Conservation (phyloP, 148 eudicot species). For the Talinum fruticosum region DNA sequence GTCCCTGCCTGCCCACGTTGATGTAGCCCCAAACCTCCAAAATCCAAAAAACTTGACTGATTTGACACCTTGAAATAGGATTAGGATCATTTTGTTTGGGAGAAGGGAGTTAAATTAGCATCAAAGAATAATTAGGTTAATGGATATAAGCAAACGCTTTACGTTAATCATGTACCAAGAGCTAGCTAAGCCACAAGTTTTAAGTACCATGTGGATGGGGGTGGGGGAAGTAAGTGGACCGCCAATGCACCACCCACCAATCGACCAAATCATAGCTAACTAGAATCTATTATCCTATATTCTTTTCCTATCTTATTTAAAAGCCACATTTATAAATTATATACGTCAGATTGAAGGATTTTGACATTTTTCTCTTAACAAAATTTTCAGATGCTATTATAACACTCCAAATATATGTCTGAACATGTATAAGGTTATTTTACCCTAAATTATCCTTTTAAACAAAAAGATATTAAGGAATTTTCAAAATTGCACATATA, state of each 20-base stretch:
- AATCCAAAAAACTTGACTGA: not conserved
- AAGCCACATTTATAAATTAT: too few relatives aligned
- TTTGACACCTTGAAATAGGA: conserved; percentile 11
- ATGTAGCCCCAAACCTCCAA: not conserved
- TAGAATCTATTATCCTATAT: not conserved
- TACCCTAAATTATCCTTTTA: too few relatives aligned
- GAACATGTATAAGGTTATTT: too few relatives aligned
- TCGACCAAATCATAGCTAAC: not conserved
- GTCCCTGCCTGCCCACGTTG: not conserved
- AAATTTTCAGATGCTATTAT: too few relatives aligned
- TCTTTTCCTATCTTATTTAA: not conserved
- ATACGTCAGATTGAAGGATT: too few relatives aligned
- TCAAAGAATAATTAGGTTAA: not conserved
- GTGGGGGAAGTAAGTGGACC: not conserved
- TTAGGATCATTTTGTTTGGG: not conserved
- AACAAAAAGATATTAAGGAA: too few relatives aligned
- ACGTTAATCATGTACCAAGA: conserved; percentile 32
- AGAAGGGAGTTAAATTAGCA: not conserved
- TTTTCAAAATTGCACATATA: too few relatives aligned
- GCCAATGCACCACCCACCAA: not conserved
- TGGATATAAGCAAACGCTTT: not conserved
- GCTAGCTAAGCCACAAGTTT: conserved; percentile 36
- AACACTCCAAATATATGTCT: too few relatives aligned
- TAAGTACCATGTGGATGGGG: conserved; percentile 20
- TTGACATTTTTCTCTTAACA: too few relatives aligned